Evolutionary conservation across 305 asterid species (phyloP), one percentile per base, ranked within the genome.

Genomic region (Fraxinus sp.): DNA sequence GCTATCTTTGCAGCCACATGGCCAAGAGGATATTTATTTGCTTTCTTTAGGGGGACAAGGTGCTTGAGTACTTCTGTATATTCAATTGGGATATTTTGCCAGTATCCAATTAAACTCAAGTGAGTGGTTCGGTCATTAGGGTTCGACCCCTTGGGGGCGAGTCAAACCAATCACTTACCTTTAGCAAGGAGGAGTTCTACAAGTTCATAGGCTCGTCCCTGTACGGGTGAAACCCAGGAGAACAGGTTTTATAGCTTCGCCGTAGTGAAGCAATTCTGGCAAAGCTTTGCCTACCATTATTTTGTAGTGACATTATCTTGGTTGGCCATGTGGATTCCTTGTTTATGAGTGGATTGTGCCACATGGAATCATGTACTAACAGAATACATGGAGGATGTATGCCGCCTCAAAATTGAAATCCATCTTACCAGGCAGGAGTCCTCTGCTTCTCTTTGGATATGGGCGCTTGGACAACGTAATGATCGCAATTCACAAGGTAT

Each of bases 371-470:
- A 14, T 1, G 20, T 49, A 49, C 20, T 49, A 49, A 49, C 59
- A 49, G 59, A 14, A 49, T 55, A n/a, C 26, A 55, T 5, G 26
- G 71, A 62, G 32, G 71, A 62, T 62, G 13, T 7, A 22, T 62
- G 26, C 13, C 5, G 14, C 1, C 71, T 62, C 71, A 62, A 62
- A 62, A 62, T 22, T 62, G 28, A 62, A 22, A 62, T 62, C 71
- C 16, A 8, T 79, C 81, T 79, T 90, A 95, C 98, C 98, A 95
- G 84, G 98, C 98, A 72, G 98, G 98, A 81, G 93, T 92, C 26
- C 98, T 89, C 5, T 89, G 86, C 83, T 91, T 93, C 46, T 84
- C 89, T 66, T 90, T 93, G 3, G 97, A 75, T 0, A 90, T 37
- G 13, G 90, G 78, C 4, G 87, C 85, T 57, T 91, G 97, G 30